Evolutionary conservation across 306 rosid species (phyloP), one percentile per base, ranked within the genome.

Genomic region (Oxytropis ochrocephala): DNA sequence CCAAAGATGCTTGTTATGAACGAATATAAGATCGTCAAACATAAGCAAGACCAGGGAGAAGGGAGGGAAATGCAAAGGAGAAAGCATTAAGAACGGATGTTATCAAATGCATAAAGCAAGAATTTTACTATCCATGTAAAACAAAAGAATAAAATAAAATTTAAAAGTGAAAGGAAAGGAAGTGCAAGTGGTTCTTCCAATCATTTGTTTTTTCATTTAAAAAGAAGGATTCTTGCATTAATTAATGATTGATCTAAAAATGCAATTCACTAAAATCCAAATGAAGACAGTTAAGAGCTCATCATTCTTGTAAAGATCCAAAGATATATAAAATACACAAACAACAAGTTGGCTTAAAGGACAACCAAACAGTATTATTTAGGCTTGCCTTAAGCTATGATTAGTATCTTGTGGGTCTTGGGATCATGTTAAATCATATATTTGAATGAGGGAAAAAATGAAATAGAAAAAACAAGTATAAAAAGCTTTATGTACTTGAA

Each of bases 211-310:
- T 46, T 59, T 38, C 11, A 59, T 36, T 38, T 61, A 10, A 39
- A 44, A 49, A 32, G 47, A 42, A 39, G 75, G 75, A 64, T 56
- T 64, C 63, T 49, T 56, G 60, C 61, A n/a, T n/a, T n/a, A 0
- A 65, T 56, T 47, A 73, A 65, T 75, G 80, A 82, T 74, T 64
- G 83, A 72, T 69, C 71, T 54, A 74, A 70, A 82, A 57, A 47
- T 69, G 64, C 39, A 58, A 33, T 58, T 65, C 58, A 38, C 86
- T 50, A 74, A 51, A 78, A 53, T 69, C 80, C 80, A 78, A 74
- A 74, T 11, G 46, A 57, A 59, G 70, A 38, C 77, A 27, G 67
- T 70, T n/a, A 62, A 56, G 73, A 54, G 49, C 65, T 24, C 61
- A 64, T 51, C 83, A 68, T 57, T 73, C 82, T 49, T 32, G 61